Conservation (phyloP, 2,329 filamentous ascomycete genomes). For the Aspergillus cejpii region DNA sequence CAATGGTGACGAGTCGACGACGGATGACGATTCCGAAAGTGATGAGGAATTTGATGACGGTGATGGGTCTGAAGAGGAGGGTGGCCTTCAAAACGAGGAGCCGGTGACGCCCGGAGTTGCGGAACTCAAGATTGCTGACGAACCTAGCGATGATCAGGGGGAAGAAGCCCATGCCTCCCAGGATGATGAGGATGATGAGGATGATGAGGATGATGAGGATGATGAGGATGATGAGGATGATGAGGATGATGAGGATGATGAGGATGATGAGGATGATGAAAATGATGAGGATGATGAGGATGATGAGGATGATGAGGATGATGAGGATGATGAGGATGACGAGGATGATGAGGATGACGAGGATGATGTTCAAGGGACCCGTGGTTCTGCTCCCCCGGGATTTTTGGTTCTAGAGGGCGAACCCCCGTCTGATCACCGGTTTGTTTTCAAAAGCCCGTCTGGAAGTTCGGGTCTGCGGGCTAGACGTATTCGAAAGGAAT, state of each 20-base stretch:
- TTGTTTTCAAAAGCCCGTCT: constrained; percentile 24
- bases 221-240: too few relatives aligned
- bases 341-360: too few relatives aligned
- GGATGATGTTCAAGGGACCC: not conserved
- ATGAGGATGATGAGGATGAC: too few relatives aligned
- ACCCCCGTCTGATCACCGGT: constrained; percentile 43
- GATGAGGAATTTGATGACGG: constrained; percentile 24
- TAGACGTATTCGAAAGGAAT: constrained; percentile 52
- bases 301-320: too few relatives aligned
- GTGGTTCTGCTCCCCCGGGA: constrained; percentile 23
- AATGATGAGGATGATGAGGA: too few relatives aligned
- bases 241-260: too few relatives aligned
- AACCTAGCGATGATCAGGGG: constrained; percentile 2
- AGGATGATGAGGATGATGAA: too few relatives aligned
- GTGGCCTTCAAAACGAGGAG: not conserved
- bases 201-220: too few relatives aligned
- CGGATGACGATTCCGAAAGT: constrained; percentile 35
- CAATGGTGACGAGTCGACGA: constrained; percentile 38
- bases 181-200: too few relatives aligned
- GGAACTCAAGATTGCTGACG: constrained; percentile 7
- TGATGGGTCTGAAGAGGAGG: constrained; percentile 10
- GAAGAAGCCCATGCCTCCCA: constrained; percentile 4
- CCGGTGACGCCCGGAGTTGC: constrained; percentile 4
- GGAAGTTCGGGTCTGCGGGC: constrained; percentile 20
- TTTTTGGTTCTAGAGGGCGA: constrained; percentile 40